Evolutionary conservation across 108 stramenopile species (phyloP).

Genomic region (Cyclotella distinguenda): DNA sequence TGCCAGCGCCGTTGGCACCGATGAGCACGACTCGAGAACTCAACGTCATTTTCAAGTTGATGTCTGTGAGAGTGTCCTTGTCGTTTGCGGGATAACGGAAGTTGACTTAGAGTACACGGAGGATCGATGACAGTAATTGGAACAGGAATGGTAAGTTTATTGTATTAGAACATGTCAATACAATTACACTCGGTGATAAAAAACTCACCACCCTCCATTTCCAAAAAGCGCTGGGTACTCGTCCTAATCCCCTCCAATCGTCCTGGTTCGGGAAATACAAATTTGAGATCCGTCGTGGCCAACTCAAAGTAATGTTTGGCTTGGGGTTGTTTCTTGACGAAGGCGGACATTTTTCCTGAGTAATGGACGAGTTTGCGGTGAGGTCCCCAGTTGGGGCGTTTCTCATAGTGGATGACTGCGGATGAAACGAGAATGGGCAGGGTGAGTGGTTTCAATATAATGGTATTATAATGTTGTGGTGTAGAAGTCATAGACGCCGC

Average conservation of each 20-base stretch:
- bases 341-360: constrained; percentile 85
- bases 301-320: constrained; percentile 96
- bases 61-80: constrained; percentile 65
- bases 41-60: constrained; percentile 87
- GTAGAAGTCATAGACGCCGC: too few species aligned
- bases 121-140: neutral
- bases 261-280: constrained; percentile 88
- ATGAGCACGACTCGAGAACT: constrained; percentile 86
- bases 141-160: too few species aligned
- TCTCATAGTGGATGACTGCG: constrained; percentile 92
- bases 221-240: constrained; percentile 94
- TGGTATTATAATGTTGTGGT: neutral
- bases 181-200: too few species aligned
- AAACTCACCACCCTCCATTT: constrained; percentile 68
- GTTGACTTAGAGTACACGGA: constrained; percentile 42
- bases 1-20: constrained; percentile 82
- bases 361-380: constrained; percentile 93
- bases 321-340: constrained; percentile 91
- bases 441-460: neutral
- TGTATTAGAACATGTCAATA: too few species aligned
- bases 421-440: neutral
- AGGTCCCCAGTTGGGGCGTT: constrained; percentile 82
- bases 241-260: constrained; percentile 93
- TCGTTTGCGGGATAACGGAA: constrained; percentile 83
- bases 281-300: constrained; percentile 82